Evolutionary conservation across 2,329 filamentous ascomycete genomes (phyloP).

Genomic region (Penicillium sp.): DNA sequence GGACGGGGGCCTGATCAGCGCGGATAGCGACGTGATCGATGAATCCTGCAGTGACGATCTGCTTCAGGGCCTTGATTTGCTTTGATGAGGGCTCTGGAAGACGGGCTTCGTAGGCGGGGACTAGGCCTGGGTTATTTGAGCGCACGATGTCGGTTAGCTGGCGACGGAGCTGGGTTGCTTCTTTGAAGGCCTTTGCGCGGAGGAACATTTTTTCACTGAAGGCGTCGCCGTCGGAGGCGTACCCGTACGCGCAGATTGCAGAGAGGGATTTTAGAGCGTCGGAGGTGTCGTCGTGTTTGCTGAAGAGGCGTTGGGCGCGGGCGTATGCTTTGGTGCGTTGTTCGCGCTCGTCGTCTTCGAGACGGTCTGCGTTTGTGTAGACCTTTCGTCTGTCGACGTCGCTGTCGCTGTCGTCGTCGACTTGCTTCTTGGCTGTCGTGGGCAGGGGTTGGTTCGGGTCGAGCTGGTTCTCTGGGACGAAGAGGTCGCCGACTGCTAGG

Average conservation of each 20-base stretch:
- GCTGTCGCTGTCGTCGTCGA: slow-evolving; percentile 43
- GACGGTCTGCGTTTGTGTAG: slow-evolving; percentile 64
- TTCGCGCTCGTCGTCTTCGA: slow-evolving; percentile 69
- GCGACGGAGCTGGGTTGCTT: slow-evolving; percentile 76
- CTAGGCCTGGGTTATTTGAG: slow-evolving; percentile 62
- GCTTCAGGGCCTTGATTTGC: slow-evolving; percentile 77
- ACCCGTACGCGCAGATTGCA: slow-evolving; percentile 82
- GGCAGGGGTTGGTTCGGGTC: slow-evolving; percentile 49
- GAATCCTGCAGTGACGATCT: slow-evolving; percentile 89
- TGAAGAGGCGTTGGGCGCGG: slow-evolving; percentile 74
- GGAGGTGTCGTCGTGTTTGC: slow-evolving; percentile 74
- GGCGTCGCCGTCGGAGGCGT: slow-evolving; percentile 62
- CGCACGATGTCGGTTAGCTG: slow-evolving; percentile 82
- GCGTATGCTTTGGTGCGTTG: slow-evolving; percentile 65
- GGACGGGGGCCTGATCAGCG: slow-evolving; percentile 76
- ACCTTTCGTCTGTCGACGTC: slow-evolving; percentile 43
- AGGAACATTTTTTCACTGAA: slow-evolving; percentile 87
- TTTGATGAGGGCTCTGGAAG: slow-evolving; percentile 63
- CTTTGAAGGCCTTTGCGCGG: slow-evolving; percentile 79
- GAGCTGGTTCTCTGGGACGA: slow-evolving; percentile 77
- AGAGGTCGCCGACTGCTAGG: slow-evolving; percentile 83
- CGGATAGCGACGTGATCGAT: slow-evolving; percentile 93
- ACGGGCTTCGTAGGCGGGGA: slow-evolving; percentile 45
- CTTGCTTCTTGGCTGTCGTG: slow-evolving; percentile 30
- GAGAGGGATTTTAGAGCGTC: slow-evolving; percentile 91